phyloP scores from a whole-genome alignment of 768 basidiomycete genomes.

The Calocera cornea region DNA sequence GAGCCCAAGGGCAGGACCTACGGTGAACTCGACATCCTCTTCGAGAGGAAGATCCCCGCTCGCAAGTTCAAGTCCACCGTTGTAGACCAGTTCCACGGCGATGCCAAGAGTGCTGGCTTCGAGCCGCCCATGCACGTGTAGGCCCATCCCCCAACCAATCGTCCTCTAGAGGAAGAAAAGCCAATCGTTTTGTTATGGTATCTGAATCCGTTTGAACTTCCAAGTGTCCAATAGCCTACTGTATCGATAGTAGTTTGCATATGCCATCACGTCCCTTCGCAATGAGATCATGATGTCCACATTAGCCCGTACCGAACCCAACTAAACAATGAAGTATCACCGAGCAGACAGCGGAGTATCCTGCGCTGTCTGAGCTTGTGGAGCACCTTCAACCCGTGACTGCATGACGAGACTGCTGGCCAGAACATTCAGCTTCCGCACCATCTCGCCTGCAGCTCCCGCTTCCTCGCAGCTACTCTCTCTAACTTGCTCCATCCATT shows the following conservation, averaged over 20 bases:
- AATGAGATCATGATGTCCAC: background rate
- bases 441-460: slow-evolving; percentile 52
- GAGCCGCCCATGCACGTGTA: background rate
- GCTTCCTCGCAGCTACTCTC: slow-evolving; percentile 74
- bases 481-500: slow-evolving; percentile 61
- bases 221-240: background rate
- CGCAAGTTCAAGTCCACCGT: slow-evolving; percentile 16
- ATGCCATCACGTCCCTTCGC: background rate
- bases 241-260: background rate
- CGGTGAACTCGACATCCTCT: slow-evolving; percentile 27
- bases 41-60: slow-evolving; percentile 23
- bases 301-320: too few species aligned
- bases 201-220: background rate
- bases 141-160: background rate
- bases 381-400: background rate
- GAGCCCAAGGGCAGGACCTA: slow-evolving; percentile 15
- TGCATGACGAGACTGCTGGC: background rate
- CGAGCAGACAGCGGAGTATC: background rate
- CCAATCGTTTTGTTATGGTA: background rate
- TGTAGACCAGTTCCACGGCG: background rate
- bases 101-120: background rate
- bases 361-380: background rate
- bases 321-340: too few species aligned
- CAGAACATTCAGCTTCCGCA: slow-evolving; percentile 24
- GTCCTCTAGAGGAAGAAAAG: background rate